phyloP scores from a whole-genome alignment of 1,139 yeast species.

The Suhomyces yuchorum region DNA sequence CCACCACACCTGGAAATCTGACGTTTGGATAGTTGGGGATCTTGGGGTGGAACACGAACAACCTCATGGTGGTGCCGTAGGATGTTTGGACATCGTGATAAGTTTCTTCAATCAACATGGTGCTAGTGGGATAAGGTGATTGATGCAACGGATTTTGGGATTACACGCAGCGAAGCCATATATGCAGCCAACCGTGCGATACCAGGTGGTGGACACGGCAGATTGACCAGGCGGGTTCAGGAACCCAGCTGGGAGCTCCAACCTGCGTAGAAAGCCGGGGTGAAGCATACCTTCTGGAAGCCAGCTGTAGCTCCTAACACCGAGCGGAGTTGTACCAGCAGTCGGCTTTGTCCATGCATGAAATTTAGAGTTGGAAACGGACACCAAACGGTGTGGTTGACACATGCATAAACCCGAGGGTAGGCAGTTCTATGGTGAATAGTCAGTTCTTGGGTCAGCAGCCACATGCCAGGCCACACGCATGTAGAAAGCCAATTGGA shows the following conservation, averaged over 20 bases:
- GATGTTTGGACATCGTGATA: constrained; percentile 67
- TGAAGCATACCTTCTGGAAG: too few species aligned
- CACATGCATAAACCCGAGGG: background rate
- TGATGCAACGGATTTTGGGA: background rate
- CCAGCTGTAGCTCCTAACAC: background rate
- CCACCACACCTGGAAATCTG: constrained; percentile 78
- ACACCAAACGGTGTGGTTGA: background rate
- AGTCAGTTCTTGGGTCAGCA: too few species aligned
- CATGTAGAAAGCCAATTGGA: too few species aligned
- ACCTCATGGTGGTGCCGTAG: constrained; percentile 66
- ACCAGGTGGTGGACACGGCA: too few species aligned
- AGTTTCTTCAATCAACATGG: constrained; percentile 70
- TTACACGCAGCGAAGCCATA: background rate
- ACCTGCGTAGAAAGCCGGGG: too few species aligned
- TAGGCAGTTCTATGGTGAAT: too few species aligned
- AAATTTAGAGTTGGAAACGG: background rate
- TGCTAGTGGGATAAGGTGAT: constrained; percentile 2
- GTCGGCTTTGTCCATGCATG: background rate
- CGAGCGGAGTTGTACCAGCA: background rate
- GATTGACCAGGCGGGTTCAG: too few species aligned
- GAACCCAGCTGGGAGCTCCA: too few species aligned
- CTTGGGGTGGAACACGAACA: constrained; percentile 67
- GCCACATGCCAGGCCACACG: too few species aligned
- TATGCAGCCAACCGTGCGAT: background rate
- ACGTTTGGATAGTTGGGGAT: constrained; percentile 73